Evolutionary conservation across 306 rosid genomes (phyloP).

Genomic region (Trifolium pratense): DNA sequence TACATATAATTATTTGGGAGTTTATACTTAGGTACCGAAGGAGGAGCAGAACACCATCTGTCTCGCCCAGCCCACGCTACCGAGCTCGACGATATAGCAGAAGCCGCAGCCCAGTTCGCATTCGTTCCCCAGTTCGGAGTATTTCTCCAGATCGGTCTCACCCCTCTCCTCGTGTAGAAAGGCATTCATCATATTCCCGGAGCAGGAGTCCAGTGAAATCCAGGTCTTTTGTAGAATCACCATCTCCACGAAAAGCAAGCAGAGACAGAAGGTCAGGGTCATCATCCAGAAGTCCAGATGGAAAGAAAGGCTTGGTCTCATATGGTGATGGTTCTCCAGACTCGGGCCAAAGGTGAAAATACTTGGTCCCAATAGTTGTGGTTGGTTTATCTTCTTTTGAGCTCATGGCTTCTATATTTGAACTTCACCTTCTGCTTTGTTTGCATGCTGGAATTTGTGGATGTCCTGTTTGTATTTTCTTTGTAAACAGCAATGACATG

Average conservation of each 20-base stretch:
- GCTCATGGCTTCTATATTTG: constrained; percentile 13
- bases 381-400: neutral
- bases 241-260: constrained; percentile 57
- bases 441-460: constrained; percentile 29
- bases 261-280: constrained; percentile 63
- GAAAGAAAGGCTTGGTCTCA: constrained; percentile 84
- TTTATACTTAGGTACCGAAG: constrained; percentile 68
- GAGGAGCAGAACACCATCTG: constrained; percentile 85
- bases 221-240: constrained; percentile 62
- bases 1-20: constrained; percentile 15
- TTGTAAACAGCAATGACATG: constrained; percentile 28
- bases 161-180: constrained; percentile 57
- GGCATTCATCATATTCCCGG: constrained; percentile 55
- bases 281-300: constrained; percentile 68
- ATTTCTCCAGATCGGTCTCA: constrained; percentile 59
- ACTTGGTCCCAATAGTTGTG: neutral
- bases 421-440: constrained; percentile 10
- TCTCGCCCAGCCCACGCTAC: constrained; percentile 81
- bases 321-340: constrained; percentile 65
- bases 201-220: constrained; percentile 71
- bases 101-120: constrained; percentile 64
- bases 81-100: constrained; percentile 67
- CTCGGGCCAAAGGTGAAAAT: constrained; percentile 30
- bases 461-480: neutral
- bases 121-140: constrained; percentile 69